phyloP scores from a whole-genome alignment of 306 rosid genomes.

The Bauhinia variegata region DNA sequence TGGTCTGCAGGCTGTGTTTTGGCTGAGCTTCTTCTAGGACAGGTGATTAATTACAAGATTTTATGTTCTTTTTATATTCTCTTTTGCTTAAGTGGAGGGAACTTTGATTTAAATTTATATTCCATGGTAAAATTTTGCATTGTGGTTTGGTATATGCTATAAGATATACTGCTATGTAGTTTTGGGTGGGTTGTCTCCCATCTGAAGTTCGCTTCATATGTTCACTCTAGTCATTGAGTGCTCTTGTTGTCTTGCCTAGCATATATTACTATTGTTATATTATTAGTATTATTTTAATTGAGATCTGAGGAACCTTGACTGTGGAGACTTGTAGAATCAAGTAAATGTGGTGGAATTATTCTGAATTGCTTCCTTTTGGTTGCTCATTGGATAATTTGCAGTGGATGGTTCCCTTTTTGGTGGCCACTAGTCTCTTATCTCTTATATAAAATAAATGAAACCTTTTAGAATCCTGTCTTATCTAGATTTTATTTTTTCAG shows the following conservation, averaged over 20 bases:
- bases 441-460: no score
- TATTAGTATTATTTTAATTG: no score
- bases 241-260: no score
- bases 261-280: no score
- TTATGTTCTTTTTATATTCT: background rate
- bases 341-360: background rate
- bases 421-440: no score
- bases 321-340: conserved; percentile 7
- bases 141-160: no score
- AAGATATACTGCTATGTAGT: no score
- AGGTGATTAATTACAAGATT: conserved; percentile 49
- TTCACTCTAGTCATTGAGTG: no score
- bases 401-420: no score
- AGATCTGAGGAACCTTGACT: background rate
- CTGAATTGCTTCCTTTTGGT: background rate
- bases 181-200: no score
- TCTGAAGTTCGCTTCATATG: no score
- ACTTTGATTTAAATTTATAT: background rate
- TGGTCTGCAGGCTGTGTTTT: conserved; percentile 97
- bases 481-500: conserved; percentile 55
- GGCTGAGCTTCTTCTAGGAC: conserved; percentile 93
- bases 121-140: background rate
- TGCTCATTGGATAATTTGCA: conserved; percentile 5
- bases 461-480: conserved; percentile 26
- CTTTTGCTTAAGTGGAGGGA: background rate